Evolutionary conservation across 768 basidiomycete genomes (phyloP), one percentile per base, ranked within the genome.

Genomic region (Candolleomyces efflorescens): DNA sequence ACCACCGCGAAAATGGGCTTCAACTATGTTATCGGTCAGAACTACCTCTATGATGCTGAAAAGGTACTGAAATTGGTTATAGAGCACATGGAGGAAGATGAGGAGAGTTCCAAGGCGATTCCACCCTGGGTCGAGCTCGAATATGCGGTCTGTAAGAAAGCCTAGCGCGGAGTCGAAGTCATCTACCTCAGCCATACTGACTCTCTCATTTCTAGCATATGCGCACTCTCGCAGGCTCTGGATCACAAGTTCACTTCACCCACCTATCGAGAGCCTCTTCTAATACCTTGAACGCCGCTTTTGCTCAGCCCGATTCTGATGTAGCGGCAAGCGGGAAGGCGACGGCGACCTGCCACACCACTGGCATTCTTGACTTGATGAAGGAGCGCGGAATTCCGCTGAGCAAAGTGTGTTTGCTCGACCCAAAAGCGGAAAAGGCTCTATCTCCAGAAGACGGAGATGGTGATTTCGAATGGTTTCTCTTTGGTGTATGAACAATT

Each of bases 31-130:
- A 53, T 53, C 37, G 51, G 51, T 53, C 20, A 22, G 51, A 4
- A n/a, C 2, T 2, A 6, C 3, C 17, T 12, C 2, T 7, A 18
- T 24, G 9, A 12, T 17, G 5, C 18, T 43, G 7, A 15, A 43
- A 11, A 3, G 32, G 32, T 15, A n/a, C 13, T 53, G 27, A 51
- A 51, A 27, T 17, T 20, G 43, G 3, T 15, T 1, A 48, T 65
- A 92, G 94, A 95, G 62, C 93, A 95, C 67, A 94, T 98, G 89
- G 95, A 98, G 68, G 92, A 94, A 51, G 95, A 98, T 68, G 94
- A 94, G 59, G 77, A 82, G 13, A 82, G 81, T 0, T 76, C 84
- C 0, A 83, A 81, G 62, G 78, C 88, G 3, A 81, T 92, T 43
- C 90, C 90, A 20, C 84, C 83, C 13, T 98, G 96, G 96, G 95